Conservation (phyloP, 768 basidiomycete genomes). For the Flagelloscypha sp. region DNA sequence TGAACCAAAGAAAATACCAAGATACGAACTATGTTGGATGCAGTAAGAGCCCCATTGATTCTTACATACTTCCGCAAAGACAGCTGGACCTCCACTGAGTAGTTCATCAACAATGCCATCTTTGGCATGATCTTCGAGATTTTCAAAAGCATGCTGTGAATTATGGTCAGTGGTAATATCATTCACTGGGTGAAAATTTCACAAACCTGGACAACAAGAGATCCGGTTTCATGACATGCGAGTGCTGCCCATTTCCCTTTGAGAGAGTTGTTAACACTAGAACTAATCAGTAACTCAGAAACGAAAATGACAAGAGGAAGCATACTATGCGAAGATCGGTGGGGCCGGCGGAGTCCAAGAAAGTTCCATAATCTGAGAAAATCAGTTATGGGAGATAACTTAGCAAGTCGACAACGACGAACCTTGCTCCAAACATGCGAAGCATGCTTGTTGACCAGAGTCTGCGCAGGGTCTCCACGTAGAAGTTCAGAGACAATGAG, state of each 20-base stretch:
- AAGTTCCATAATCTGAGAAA: conserved; percentile 73
- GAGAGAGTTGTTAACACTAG: conserved; percentile 77
- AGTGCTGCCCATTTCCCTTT: conserved; percentile 86
- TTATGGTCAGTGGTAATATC: conserved; percentile 6
- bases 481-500: conserved; percentile 81
- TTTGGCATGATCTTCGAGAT: conserved; percentile 75
- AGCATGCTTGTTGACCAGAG: conserved; percentile 83
- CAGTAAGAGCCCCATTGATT: conserved; percentile 90
- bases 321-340: conserved; percentile 81
- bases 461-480: conserved; percentile 76
- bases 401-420: conserved; percentile 3
- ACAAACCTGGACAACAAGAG: conserved; percentile 74
- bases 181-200: neutral
- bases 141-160: conserved; percentile 72
- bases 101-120: conserved; percentile 79
- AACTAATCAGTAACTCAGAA: conserved; percentile 4
- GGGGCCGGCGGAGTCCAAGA: conserved; percentile 83
- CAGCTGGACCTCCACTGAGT: conserved; percentile 57
- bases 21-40: conserved; percentile 67
- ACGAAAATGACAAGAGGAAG: conserved; percentile 7
- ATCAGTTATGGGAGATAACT: conserved; percentile 8
- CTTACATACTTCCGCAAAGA: conserved; percentile 73
- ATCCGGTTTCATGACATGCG: conserved; percentile 87
- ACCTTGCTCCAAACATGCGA: conserved; percentile 93
- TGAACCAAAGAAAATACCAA: neutral